A percentile compares a stretch with the other conserved stretches of the same genome.
Evolutionary conservation across 352 stramenopile species (phyloP).

Genomic region (Phytophthora citrophthora): DNA sequence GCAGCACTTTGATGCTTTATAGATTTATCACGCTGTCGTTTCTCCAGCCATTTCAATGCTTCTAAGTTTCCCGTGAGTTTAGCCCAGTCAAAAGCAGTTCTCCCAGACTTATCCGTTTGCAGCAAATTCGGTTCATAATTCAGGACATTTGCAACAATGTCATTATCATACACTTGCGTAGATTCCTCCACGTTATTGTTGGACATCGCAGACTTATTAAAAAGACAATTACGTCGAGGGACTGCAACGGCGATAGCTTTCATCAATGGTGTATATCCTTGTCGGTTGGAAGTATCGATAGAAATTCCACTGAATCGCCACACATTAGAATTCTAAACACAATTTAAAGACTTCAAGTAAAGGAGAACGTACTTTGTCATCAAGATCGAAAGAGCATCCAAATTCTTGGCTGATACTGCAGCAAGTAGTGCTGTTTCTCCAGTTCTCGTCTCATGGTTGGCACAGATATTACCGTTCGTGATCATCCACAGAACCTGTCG

Average conservation of each 20-base stretch:
- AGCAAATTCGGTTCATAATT: conserved; percentile 47
- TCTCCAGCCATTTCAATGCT: conserved; percentile 45
- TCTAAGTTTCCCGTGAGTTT: conserved; percentile 48
- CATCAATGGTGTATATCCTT: conserved; percentile 79
- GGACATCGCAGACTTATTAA: not conserved
- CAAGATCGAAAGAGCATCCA: conserved; percentile 46
- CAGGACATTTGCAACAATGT: conserved; percentile 53
- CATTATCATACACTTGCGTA: conserved; percentile 50
- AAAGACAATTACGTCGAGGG: conserved; percentile 7
- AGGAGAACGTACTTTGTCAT: conserved; percentile 45
- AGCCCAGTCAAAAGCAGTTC: conserved; percentile 76
- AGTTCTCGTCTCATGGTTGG: conserved; percentile 55
- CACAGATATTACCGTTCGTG: conserved; percentile 53
- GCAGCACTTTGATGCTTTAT: conserved; percentile 43
- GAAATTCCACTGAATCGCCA: conserved; percentile 51
- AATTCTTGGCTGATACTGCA: conserved; percentile 55
- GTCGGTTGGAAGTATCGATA: conserved; percentile 54
- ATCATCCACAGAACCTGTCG: conserved; percentile 74
- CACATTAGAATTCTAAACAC: not conserved
- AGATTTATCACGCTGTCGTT: conserved; percentile 36
- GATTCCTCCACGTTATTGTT: conserved; percentile 23
- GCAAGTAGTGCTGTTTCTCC: conserved; percentile 70
- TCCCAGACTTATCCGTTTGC: conserved; percentile 48
- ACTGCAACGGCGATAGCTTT: conserved; percentile 67
- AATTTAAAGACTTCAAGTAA: too few species aligned